Evolutionary conservation across 163 green algal genomes (phyloP), one percentile per base, ranked within the genome.

Genomic region (Prototheca stagnorum): DNA sequence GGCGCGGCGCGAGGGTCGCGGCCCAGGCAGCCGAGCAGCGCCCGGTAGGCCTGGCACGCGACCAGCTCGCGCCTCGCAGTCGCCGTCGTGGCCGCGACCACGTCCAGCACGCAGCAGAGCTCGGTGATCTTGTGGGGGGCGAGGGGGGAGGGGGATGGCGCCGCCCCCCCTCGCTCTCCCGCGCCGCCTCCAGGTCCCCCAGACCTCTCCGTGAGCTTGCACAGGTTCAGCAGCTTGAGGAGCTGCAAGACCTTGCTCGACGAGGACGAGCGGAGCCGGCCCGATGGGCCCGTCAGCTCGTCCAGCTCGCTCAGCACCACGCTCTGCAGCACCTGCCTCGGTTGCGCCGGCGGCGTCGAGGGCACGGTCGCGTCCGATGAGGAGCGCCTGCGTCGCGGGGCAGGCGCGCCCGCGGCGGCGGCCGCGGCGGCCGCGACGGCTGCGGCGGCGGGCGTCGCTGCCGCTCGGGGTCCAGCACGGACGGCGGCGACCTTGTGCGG

Each of bases 191-290:
- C 14, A 43, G 17, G 35, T 29, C 50, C 17, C 50, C 25, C 20
- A n/a, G 12, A 28, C 39, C 21, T 14, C 47, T 17, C 56, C 3
- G 65, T 74, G 27, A 90, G 68, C 57, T 93, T 79, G 52, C 82
- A 92, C n/a, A 93, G 59, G 67, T 93, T 93, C 70, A 93, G 92
- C 48, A 93, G 69, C 34, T 82, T 78, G 43, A 93, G 61, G 44
- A 77, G 35, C 9, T 42, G 39, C 15, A 78, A 36, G 27, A 80
- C 44, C 19, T 29, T 53, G 24, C 71, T 75, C 42, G 72, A 63
- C 42, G 39, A 58, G 27, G 59, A 41, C 9, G 82, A 61, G 33
- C 67, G 64, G 23, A 92, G 53, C 33, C 67, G 59, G 3, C 74
- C 73, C n/a, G 61, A 46, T 14, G 41, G 6, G n/a, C n/a, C n/a